These are phyloP conservation scores for Coemansia sp. DNA, from an alignment of 192 early-diverging fungal species.

Conservation along the genomic window DNA sequence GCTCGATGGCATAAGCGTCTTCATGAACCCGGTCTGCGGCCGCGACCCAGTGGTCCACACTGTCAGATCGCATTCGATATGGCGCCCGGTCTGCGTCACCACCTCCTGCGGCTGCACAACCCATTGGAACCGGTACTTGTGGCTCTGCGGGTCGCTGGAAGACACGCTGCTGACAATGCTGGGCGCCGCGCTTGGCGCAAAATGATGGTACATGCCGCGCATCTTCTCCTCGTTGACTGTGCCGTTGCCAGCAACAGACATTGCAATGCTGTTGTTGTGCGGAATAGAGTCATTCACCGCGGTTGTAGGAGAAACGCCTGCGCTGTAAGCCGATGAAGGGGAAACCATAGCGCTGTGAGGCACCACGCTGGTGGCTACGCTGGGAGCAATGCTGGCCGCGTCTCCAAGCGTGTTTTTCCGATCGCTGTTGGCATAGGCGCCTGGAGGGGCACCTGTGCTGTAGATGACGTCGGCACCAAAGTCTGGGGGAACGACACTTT, in stretches of 20 bases:
- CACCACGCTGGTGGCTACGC: not conserved
- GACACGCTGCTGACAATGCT: slow-evolving; percentile 7
- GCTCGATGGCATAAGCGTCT: slow-evolving; percentile 32
- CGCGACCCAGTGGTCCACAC: slow-evolving; percentile 54
- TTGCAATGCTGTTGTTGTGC: too few relatives aligned
- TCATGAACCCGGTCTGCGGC: slow-evolving; percentile 56
- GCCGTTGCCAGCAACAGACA: too few relatives aligned
- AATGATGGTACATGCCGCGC: not conserved
- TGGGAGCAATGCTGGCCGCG: slow-evolving; percentile 8
- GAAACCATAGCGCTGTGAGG: too few relatives aligned
- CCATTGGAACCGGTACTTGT: slow-evolving; percentile 12
- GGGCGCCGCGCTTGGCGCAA: not conserved
- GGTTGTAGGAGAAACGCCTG: too few relatives aligned
- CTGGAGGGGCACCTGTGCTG: slow-evolving; percentile 1
- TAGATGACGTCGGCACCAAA: slow-evolving; percentile 4
- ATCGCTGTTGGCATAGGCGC: not conserved
- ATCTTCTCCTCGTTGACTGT: too few relatives aligned
- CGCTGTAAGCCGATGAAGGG: too few relatives aligned
- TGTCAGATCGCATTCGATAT: slow-evolving; percentile 61
- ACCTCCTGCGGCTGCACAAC: slow-evolving; percentile 24
- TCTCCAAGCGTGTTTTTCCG: not conserved
- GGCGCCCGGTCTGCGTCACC: slow-evolving; percentile 30
- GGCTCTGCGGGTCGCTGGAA: slow-evolving; percentile 9
- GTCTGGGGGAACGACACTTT: slow-evolving; percentile 17
- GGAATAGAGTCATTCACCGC: too few relatives aligned